phyloP scores from a whole-genome alignment of 495 filamentous ascomycete genomes.

The Neurospora sp. region DNA sequence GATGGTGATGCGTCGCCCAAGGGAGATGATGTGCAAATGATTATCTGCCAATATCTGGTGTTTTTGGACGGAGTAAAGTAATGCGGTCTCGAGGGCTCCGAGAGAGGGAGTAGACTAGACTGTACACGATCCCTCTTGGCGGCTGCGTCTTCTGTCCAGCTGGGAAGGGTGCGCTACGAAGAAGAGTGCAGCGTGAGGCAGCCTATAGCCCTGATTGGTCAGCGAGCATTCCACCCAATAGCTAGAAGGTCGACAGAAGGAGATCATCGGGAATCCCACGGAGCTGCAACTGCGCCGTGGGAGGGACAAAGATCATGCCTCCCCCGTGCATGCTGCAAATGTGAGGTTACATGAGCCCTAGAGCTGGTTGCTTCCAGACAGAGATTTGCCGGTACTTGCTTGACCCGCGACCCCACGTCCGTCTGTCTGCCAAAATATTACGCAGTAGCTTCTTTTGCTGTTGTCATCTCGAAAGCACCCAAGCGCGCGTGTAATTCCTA shows the following conservation, averaged over 20 bases:
- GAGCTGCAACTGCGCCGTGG: neutral
- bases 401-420: neutral
- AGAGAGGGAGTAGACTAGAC: neutral
- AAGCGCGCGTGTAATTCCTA: neutral
- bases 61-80: neutral
- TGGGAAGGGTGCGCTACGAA: constrained; percentile 3
- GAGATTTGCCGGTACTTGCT: constrained; percentile 1
- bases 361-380: neutral
- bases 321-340: constrained; percentile 1
- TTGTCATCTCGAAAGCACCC: neutral
- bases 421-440: neutral
- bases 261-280: constrained; percentile 2
- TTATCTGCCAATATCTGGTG: neutral
- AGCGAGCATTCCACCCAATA: neutral
- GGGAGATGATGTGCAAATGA: constrained; percentile 4
- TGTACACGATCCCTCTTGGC: neutral
- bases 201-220: constrained; percentile 7
- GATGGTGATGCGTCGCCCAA: constrained; percentile 14
- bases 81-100: neutral
- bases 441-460: constrained; percentile 3
- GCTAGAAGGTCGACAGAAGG: neutral
- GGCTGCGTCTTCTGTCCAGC: neutral
- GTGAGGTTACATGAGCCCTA: constrained; percentile 6
- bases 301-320: constrained; percentile 1
- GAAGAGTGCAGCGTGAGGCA: constrained; percentile 1